Evolutionary conservation across 169 alveolate genomes (phyloP).

Genomic region (Eimeria acervulina): DNA sequence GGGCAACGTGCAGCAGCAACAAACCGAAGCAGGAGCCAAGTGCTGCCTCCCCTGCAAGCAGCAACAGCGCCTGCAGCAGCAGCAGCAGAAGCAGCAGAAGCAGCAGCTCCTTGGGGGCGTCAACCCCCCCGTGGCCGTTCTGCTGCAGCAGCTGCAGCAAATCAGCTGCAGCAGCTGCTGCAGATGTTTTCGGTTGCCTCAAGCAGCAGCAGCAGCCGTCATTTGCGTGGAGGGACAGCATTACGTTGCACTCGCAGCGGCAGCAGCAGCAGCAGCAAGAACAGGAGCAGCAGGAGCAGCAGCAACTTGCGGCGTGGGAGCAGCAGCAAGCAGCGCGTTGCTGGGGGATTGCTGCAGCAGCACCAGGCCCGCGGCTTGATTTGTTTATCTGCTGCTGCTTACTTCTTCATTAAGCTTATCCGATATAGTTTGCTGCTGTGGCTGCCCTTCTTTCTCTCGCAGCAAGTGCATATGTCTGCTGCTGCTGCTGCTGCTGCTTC

Average conservation of each 20-base stretch:
- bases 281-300: constrained; percentile 6
- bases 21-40: not conserved
- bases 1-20: constrained; percentile 51
- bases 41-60: not conserved
- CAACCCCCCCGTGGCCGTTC: not conserved
- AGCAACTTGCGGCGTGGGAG: constrained; percentile 35
- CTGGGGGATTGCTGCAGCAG: constrained; percentile 37
- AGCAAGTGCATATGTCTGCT: constrained; percentile 39
- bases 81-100: constrained; percentile 14
- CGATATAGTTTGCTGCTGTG: constrained; percentile 86
- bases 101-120: not conserved
- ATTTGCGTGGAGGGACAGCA: not conserved
- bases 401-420: constrained; percentile 84
- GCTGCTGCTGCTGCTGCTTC: constrained; percentile 86
- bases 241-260: not conserved
- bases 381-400: constrained; percentile 38
- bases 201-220: constrained; percentile 61
- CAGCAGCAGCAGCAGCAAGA: constrained; percentile 26
- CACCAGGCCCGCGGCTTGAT: constrained; percentile 47
- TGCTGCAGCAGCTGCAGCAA: constrained; percentile 31
- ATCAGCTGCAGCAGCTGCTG: constrained; percentile 36
- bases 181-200: not conserved
- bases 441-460: constrained; percentile 87
- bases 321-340: constrained; percentile 38
- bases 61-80: not conserved